Base-by-base conservation (phyloP, 768 basidiomycete genomes). In the Rossbeevera mucosa region DNA sequence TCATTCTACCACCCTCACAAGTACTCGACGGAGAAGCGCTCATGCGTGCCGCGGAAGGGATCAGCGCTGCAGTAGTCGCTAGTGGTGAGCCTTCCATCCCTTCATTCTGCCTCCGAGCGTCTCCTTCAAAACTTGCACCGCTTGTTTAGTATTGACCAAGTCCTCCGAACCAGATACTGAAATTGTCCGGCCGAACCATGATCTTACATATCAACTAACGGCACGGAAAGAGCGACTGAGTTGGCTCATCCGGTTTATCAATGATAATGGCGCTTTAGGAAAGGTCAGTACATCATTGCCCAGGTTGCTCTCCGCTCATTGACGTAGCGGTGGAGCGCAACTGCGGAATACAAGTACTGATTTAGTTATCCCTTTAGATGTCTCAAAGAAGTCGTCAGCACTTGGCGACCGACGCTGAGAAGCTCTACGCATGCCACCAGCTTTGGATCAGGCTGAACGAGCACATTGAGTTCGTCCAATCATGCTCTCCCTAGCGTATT, bases 241-340 rank as follows among this genome's bases (percentile, higher is more conserved):
- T 49, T 91, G 89, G 78, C 75, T 97, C n/a, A 89, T 95, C 58
- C 78, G 77, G 22, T 95, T 93, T 65, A 88, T 96, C 61, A 89
- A 92, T 42, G 85, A 90, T 48, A 95, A 95, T 66, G 85, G 80
- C 0, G 85, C 86, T 5, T 72, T 94, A 30, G 74, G 73, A 33
- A 91, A 89, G 77, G 92, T 88, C 28, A 57, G 71, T 51, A 20
- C 18, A 26, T 24, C 11, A 18, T 53, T 11, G 20, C 33, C 38
- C 11, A 0, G 9, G 25, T 40, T 36, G 22, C 5, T 14, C 13
- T 43, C 18, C 22, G 0, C 22, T 42, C 40, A 16, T 44, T 30
- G 20, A 29, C 22, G 25, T 20, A 18, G 9, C 16, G 20, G 30
- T 5, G 26, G 46, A 29, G 28, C n/a, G 24, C 7, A n/a, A n/a